A percentile compares a stretch with the other conserved stretches of the same genome.
Conservation (phyloP, 805 yeast species). For the Candida parachauliodes region DNA sequence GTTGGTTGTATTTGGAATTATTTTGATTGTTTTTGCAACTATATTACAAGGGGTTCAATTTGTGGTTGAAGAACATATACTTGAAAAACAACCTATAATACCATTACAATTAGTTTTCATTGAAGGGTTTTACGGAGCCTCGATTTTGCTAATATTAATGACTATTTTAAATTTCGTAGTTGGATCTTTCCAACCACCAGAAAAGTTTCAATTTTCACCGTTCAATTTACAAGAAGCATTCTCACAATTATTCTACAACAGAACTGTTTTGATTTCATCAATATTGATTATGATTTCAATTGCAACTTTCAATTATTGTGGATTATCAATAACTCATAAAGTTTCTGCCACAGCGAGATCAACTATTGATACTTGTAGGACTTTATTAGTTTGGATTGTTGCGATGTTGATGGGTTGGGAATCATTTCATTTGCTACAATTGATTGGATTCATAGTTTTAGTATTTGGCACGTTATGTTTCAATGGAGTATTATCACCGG, state of each 20-base stretch:
- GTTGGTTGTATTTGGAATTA: slow-evolving; percentile 51
- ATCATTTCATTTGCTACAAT: slow-evolving; percentile 55
- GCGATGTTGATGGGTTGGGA: slow-evolving; percentile 77
- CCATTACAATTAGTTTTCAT: slow-evolving; percentile 68
- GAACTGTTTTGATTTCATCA: slow-evolving; percentile 48
- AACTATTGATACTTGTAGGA: slow-evolving; percentile 75
- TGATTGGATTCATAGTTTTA: slow-evolving; percentile 57
- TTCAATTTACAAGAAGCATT: slow-evolving; percentile 56
- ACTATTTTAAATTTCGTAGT: slow-evolving; percentile 37
- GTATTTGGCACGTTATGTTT: slow-evolving; percentile 73
- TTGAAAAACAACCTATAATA: slow-evolving; percentile 48
- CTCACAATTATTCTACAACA: slow-evolving; percentile 43
- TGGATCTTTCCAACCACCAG: slow-evolving; percentile 29
- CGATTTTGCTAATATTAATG: slow-evolving; percentile 44
- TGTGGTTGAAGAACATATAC: slow-evolving; percentile 70
- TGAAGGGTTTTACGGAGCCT: slow-evolving; percentile 68
- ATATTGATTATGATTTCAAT: slow-evolving; percentile 68
- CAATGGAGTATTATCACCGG: slow-evolving; percentile 63
- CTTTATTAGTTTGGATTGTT: slow-evolving; percentile 70
- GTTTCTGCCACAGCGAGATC: slow-evolving; percentile 76
- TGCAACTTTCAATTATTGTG: slow-evolving; percentile 68
- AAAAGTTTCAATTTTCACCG: slow-evolving; percentile 42
- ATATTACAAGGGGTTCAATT: slow-evolving; percentile 72
- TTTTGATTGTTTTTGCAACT: slow-evolving; percentile 57
- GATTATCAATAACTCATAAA: slow-evolving; percentile 61